Evolutionary conservation across 306 rosid species (phyloP), one percentile per base, ranked within the genome.

Genomic region (Senna tora): DNA sequence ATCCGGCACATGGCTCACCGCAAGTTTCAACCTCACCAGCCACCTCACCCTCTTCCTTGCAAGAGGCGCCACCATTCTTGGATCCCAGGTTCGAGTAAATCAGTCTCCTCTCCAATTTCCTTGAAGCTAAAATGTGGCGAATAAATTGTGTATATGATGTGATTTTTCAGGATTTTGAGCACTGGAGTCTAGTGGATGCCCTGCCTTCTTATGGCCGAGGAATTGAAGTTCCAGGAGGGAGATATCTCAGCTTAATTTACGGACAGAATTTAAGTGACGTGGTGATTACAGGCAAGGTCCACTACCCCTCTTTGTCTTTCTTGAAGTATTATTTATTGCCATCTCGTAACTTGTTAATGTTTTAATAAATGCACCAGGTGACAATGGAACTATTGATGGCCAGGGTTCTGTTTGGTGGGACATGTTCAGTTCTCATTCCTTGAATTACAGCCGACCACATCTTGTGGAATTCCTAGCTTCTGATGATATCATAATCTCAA

Each of bases 351-450:
- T 58, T 51, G 52, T 22, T 52, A 25, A 36, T 75, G 42, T 20
- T 54, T 54, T 42, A 32, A 71, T 65, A 45, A 65, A 39, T 66
- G 60, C 32, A 8, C 7, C 80, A 89, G 96, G 96, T 79, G 86
- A 87, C 55, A 75, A 83, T 75, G 96, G 90, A 79, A 89, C 85
- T 56, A 81, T 89, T 66, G 90, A 89, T 65, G 96, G 96, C 30
- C 92, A 89, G 72, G 96, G 92, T 39, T 69, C 81, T 46, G 67
- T 83, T 39, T 89, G 96, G 96, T 89, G 96, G 96, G 82, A 79
- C 50, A 64, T 80, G 61, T 56, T 84, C 76, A 70, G 11, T 41
- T 60, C 78, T 17, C 82, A 79, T 74, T 69, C 85, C 34, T 80
- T 89, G 71, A 87, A 89, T 51, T 64, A 77, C 45, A 89, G 87